Base-by-base conservation (phyloP, 2,329 filamentous ascomycete genomes). In the Dothistroma pini region DNA sequence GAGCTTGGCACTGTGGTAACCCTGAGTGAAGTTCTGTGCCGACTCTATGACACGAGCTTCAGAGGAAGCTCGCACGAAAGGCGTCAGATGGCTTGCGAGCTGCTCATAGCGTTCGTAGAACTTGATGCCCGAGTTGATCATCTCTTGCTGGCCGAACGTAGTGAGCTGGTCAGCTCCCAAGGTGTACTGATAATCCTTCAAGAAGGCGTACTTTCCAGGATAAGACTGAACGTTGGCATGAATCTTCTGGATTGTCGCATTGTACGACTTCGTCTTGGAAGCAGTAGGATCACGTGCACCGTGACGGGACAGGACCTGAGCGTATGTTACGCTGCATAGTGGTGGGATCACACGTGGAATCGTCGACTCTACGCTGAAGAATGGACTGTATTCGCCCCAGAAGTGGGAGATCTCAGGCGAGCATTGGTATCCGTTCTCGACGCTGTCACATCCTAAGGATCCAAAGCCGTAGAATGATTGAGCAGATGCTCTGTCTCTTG, bases 301-400 rank as follows among this genome's bases (percentile, higher is more conserved):
- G 73, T 97, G 93, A 2, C 93, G 86, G 22, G 91, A 92, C 53
- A 97, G 82, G 25, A 93, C 79, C 70, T 93, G 89, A 0, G 84
- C 93, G 75, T 96, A 93, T 2, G 87, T 93, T 68, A 93, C 78
- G 12, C 83, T 78, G 76, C 93, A 97, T n/a, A 79, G 80, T 0
- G 78, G 67, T 0, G 91, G 92, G 0, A 89, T 77, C 8, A 79
- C 78, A 7, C 81, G 68, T 16, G 85, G 79, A 55, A 91, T 84
- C 2, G 84, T 79, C 0, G 89, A 91, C 7, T 86, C 83, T 0
- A 93, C 87, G 0, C 87, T 83, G 76, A 90, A 96, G 77, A 86
- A 96, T 1, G 92, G 90, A 19, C 91, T 89, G 75, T 96, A 96
- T 74, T 93, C 91, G 59, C 92, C 93, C 68, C 91, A 96, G 58